A percentile compares a stretch with the other conserved stretches of the same genome.
These are phyloP conservation scores for Aspergillus glaucus DNA, from an alignment of 2,329 filamentous ascomycete genomes.

Conservation along the genomic window DNA sequence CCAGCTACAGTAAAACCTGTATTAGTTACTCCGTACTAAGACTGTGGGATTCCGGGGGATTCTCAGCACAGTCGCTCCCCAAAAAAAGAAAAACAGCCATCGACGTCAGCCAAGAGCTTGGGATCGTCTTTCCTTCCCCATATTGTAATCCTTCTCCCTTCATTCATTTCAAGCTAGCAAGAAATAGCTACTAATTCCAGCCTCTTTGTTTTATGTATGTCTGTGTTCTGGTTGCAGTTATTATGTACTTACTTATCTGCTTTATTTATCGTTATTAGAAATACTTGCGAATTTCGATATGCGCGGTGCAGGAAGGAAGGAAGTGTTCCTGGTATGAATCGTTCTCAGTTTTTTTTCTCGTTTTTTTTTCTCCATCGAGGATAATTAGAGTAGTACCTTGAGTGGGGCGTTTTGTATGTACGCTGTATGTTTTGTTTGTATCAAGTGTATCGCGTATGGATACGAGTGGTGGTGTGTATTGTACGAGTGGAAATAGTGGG, in stretches of 20 bases:
- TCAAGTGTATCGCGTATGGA: no score
- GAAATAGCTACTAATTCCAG: neutral
- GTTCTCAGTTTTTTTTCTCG: neutral
- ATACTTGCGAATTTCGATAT: no score
- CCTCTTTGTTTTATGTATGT: neutral
- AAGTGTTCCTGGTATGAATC: neutral
- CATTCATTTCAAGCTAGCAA: neutral
- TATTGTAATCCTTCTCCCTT: neutral
- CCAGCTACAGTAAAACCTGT: no score
- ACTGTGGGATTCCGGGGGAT: conserved; percentile 24
- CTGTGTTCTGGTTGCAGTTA: neutral
- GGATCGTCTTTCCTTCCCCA: neutral
- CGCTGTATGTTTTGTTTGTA: no score
- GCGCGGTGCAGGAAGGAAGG: neutral
- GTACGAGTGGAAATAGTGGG: no score
- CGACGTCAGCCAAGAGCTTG: conserved; percentile 4
- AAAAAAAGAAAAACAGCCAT: conserved; percentile 1
- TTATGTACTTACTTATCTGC: neutral
- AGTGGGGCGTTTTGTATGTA: no score
- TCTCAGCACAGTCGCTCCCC: conserved; percentile 12
- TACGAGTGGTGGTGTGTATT: no score
- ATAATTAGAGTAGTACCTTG: no score
- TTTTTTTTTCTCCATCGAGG: neutral
- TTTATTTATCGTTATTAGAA: no score
- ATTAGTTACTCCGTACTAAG: no score